Evolutionary conservation across 371 early-diverging fungal species (phyloP).

Genomic region (Sporodiniella umbellata): DNA sequence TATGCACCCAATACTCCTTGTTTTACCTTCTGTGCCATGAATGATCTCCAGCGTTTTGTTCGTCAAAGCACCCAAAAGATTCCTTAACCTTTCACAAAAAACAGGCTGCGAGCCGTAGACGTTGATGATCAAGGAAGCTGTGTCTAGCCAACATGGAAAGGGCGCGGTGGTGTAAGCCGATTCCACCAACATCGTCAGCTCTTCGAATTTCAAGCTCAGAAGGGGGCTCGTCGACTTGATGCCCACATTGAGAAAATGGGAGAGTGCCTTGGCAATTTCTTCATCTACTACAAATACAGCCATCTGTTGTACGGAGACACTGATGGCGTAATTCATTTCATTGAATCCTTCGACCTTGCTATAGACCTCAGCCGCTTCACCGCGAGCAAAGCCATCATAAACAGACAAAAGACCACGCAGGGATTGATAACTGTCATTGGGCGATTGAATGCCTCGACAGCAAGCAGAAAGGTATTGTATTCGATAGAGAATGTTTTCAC

Average conservation of each 20-base stretch:
- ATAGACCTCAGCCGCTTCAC: conserved; percentile 25
- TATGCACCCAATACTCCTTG: background rate
- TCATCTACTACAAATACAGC: conserved; percentile 37
- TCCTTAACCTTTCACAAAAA: conserved; percentile 32
- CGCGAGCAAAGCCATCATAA: conserved; percentile 43
- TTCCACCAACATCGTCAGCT: conserved; percentile 32
- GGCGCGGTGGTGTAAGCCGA: conserved; percentile 39
- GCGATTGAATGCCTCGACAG: conserved; percentile 53
- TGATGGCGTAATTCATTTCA: conserved; percentile 31
- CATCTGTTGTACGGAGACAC: conserved; percentile 25
- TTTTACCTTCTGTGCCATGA: conserved; percentile 45
- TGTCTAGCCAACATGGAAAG: conserved; percentile 57
- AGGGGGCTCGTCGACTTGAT: conserved; percentile 50
- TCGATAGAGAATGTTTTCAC: conserved; percentile 23
- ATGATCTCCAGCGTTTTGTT: conserved; percentile 51
- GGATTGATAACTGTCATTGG: conserved; percentile 47
- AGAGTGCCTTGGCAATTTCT: conserved; percentile 37
- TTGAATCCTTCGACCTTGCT: conserved; percentile 23
- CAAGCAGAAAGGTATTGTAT: conserved; percentile 50
- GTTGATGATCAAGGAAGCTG: conserved; percentile 48
- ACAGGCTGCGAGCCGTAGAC: conserved; percentile 53
- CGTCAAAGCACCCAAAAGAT: conserved; percentile 39
- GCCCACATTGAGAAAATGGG: conserved; percentile 51
- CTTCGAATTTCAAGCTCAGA: conserved; percentile 39
- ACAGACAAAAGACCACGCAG: conserved; percentile 21